Conservation (phyloP, 2,329 filamentous ascomycete species). For the Paraconiothyrium brasiliense region DNA sequence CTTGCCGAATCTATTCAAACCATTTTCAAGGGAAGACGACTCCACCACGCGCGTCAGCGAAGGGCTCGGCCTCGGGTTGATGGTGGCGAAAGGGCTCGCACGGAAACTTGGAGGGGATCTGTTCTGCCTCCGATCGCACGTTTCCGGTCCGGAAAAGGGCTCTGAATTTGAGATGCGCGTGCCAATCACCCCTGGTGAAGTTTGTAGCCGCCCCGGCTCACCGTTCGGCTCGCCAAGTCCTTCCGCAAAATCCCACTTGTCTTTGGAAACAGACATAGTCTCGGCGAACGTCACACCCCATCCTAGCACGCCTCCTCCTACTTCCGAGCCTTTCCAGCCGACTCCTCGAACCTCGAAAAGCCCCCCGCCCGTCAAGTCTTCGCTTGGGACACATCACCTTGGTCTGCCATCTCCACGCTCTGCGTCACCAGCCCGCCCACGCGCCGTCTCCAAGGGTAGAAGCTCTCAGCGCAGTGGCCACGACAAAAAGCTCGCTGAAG, state of each 20-base stretch:
- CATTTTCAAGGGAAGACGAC: conserved; percentile 74
- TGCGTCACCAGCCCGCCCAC: conserved; percentile 38
- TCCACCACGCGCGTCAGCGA: conserved; percentile 74
- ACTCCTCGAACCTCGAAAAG: conserved; percentile 23
- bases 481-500: conserved; percentile 66
- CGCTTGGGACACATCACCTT: conserved; percentile 23
- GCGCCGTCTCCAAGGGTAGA: conserved; percentile 27
- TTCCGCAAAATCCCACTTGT: conserved; percentile 41
- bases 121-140: conserved; percentile 69
- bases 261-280: conserved; percentile 39
- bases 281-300: conserved; percentile 27
- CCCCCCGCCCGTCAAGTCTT: conserved; percentile 19
- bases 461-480: conserved; percentile 43
- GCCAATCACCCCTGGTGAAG: conserved; percentile 65
- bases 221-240: conserved; percentile 59
- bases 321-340: conserved; percentile 33
- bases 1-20: conserved; percentile 72
- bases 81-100: conserved; percentile 77
- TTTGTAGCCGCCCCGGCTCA: conserved; percentile 59
- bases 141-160: conserved; percentile 67
- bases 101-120: conserved; percentile 75
- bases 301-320: conserved; percentile 41
- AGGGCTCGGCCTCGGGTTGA: conserved; percentile 72
- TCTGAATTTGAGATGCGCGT: conserved; percentile 75
- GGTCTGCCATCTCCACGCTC: conserved; percentile 42